Base-by-base conservation (phyloP, 1,284 basidiomycete genomes). In the Mycena citricolor region DNA sequence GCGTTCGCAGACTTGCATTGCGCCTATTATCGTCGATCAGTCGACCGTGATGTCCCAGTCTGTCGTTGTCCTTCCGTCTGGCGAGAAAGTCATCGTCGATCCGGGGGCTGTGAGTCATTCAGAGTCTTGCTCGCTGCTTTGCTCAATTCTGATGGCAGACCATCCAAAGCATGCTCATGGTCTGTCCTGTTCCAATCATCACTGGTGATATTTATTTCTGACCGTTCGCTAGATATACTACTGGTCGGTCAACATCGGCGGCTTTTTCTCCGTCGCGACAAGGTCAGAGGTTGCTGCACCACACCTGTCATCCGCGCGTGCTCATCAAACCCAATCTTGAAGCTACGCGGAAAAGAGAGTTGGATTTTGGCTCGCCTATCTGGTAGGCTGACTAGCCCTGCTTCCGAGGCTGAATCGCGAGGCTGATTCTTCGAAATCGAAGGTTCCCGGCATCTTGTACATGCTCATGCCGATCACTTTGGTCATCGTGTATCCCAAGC, bases 211-310 rank as follows among this genome's bases (percentile, higher is more conserved):
- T n/a, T n/a, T n/a, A n/a, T n/a, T n/a, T n/a, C n/a, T n/a, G n/a
- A n/a, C 21, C 17, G 16, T 32, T 20, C 32, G 32, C 8, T 19
- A 57, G 58, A 33, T 57, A 19, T 60, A 58, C 40, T 56, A 62
- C 37, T 64, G 63, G 54, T 55, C 61, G 34, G 64, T 71, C 55
- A 71, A 70, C 52, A 44, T 67, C 19, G 70, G 70, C 25, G 66
- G 68, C 3, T 59, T 71, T 37, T 57, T 63, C 21, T 43, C 57
- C 20, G 44, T 64, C 24, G 61, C 58, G 14, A 60, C 61, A 2
- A 54, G 47, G 29, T 57, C n/a, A n/a, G n/a, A n/a, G n/a, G n/a
- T n/a, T n/a, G n/a, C n/a, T n/a, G n/a, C n/a, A n/a, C n/a, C n/a
- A n/a, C n/a, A n/a, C n/a, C n/a, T n/a, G n/a, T n/a, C n/a, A 49